Percentiles rank a stretch among this genome's conserved stretches.
Conservation (phyloP, 257 asterid genomes). For the Capsicum baccatum region DNA sequence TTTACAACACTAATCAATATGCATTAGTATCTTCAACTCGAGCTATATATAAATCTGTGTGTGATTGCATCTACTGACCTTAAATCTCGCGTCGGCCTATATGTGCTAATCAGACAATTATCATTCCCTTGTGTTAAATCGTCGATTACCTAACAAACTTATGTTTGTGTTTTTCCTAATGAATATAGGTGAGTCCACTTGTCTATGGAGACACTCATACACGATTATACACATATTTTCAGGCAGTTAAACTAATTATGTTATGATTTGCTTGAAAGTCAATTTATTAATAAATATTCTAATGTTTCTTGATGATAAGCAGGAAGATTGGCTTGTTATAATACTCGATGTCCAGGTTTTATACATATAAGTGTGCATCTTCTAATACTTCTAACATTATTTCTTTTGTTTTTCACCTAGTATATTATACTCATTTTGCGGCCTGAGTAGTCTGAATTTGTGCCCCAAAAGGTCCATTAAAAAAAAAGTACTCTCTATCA, state of each 20-base stretch:
- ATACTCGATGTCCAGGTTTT: neutral
- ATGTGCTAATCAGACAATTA: neutral
- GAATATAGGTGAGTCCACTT: neutral
- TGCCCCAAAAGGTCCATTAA: no score
- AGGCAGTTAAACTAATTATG: neutral
- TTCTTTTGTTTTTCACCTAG: no score
- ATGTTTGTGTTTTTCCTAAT: neutral
- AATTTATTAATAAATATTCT: no score
- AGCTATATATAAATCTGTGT: neutral
- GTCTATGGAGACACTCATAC: neutral
- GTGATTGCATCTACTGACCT: neutral
- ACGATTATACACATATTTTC: constrained; percentile 7
- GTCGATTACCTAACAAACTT: neutral
- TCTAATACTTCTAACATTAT: neutral
- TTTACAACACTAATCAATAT: neutral
- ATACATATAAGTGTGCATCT: neutral
- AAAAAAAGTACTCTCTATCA: no score
- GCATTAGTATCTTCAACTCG: neutral
- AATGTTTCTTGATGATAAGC: neutral
- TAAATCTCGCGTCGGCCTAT: neutral
- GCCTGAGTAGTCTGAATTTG: no score
- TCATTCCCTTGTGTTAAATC: neutral
- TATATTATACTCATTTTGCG: no score
- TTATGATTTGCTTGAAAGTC: neutral
- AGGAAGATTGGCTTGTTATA: neutral